phyloP scores from a whole-genome alignment of 2,329 filamentous ascomycete species.

The Stemphylium vesicarium region DNA sequence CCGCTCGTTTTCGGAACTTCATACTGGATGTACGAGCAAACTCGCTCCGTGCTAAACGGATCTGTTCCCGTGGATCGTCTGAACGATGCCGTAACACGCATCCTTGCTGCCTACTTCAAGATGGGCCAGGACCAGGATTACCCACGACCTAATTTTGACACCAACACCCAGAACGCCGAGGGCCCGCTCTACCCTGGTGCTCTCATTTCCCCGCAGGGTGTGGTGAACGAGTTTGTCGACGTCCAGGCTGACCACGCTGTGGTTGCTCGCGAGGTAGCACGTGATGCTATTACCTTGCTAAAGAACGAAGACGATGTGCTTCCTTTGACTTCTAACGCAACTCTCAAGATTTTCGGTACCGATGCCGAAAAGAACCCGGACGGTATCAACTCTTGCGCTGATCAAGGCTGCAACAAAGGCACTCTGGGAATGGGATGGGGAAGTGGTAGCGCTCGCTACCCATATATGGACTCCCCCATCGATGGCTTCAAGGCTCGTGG shows the following conservation, averaged over 20 bases:
- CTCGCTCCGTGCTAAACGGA: slow-evolving; percentile 77
- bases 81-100: slow-evolving; percentile 85
- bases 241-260: slow-evolving; percentile 61
- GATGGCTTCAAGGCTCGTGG: slow-evolving; percentile 71
- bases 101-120: slow-evolving; percentile 86
- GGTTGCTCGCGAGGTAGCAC: slow-evolving; percentile 58
- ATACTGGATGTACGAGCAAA: slow-evolving; percentile 75
- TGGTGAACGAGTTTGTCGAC: slow-evolving; percentile 73
- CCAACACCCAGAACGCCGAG: slow-evolving; percentile 43
- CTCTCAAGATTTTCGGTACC: slow-evolving; percentile 50
- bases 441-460: slow-evolving; percentile 74
- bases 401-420: slow-evolving; percentile 72
- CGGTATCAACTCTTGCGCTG: slow-evolving; percentile 70
- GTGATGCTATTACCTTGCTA: slow-evolving; percentile 63
- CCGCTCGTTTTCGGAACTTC: slow-evolving; percentile 54
- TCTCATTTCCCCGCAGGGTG: slow-evolving; percentile 64
- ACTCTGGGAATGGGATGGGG: slow-evolving; percentile 81
- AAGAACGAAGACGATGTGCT: slow-evolving; percentile 68
- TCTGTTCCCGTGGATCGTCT: slow-evolving; percentile 81
- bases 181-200: slow-evolving; percentile 47
- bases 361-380: slow-evolving; percentile 61
- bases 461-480: slow-evolving; percentile 72
- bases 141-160: slow-evolving; percentile 53
- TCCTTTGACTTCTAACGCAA: slow-evolving; percentile 51
- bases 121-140: slow-evolving; percentile 49